phyloP scores from a whole-genome alignment of 2,329 filamentous ascomycete species.

The Pezicula carpinea region DNA sequence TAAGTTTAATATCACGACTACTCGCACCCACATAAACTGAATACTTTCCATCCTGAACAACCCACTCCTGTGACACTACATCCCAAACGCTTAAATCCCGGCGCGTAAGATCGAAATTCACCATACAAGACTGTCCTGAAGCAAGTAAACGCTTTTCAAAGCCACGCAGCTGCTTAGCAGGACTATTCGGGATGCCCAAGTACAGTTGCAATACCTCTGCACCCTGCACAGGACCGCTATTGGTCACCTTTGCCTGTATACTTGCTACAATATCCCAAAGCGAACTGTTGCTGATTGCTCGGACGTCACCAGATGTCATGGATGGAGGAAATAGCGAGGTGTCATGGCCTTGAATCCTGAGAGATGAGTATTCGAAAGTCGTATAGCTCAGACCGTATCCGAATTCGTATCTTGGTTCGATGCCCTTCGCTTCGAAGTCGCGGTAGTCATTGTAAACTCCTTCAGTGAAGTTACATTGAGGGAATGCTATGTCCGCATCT shows the following conservation, averaged over 20 bases:
- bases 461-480: slow-evolving; percentile 42
- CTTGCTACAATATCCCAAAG: slow-evolving; percentile 49
- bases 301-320: slow-evolving; percentile 49
- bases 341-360: slow-evolving; percentile 32
- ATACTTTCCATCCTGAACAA: slow-evolving; percentile 29
- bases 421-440: slow-evolving; percentile 37
- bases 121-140: slow-evolving; percentile 37
- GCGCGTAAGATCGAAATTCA: slow-evolving; percentile 49
- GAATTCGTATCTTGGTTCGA: slow-evolving; percentile 32
- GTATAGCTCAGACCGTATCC: slow-evolving; percentile 51
- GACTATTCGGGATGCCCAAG: slow-evolving; percentile 25
- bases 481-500: slow-evolving; percentile 44
- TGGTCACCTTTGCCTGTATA: slow-evolving; percentile 39
- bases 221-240: slow-evolving; percentile 39
- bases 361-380: slow-evolving; percentile 39
- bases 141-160: slow-evolving; percentile 53
- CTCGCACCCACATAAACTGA: slow-evolving; percentile 7
- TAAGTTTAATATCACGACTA: slow-evolving; percentile 5
- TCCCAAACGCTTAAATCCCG: slow-evolving; percentile 64
- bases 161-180: slow-evolving; percentile 56
- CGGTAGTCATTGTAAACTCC: slow-evolving; percentile 47
- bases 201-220: slow-evolving; percentile 27
- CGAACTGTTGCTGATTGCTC: slow-evolving; percentile 47
- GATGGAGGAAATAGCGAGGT: slow-evolving; percentile 49
- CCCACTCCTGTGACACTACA: slow-evolving; percentile 55